Conservation (phyloP, 148 eudicot genomes). For the Persicaria maculosa region DNA sequence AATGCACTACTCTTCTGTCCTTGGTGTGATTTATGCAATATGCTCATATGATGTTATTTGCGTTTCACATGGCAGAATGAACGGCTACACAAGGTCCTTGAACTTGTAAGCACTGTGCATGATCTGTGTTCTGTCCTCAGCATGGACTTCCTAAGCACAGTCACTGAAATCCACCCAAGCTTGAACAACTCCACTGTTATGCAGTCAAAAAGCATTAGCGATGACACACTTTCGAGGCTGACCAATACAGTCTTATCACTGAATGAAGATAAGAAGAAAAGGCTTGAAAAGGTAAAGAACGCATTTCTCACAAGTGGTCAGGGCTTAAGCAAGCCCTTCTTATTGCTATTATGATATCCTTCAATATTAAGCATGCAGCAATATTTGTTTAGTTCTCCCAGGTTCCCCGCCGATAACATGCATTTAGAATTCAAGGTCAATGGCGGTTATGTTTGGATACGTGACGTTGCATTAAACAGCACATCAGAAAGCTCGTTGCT, state of each 20-base stretch:
- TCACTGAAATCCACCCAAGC: conserved; percentile 95
- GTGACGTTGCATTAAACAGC: conserved; percentile 1
- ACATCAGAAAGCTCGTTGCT: not conserved
- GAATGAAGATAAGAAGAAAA: conserved; percentile 61
- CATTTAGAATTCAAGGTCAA: no score
- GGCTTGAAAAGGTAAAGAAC: conserved; percentile 16
- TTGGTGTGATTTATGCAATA: no score
- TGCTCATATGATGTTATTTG: conserved; percentile 17
- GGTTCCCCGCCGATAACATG: not conserved
- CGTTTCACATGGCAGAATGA: conserved; percentile 48
- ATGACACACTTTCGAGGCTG: conserved; percentile 69
- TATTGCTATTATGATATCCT: not conserved
- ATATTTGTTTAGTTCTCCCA: conserved; percentile 7
- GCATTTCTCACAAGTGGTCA: conserved; percentile 41
- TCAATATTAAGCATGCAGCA: not conserved
- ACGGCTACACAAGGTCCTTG: conserved; percentile 89
- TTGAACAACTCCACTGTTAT: conserved; percentile 66
- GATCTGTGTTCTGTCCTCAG: conserved; percentile 94
- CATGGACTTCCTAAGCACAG: conserved; percentile 79
- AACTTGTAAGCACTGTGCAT: conserved; percentile 85
- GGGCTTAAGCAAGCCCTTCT: not conserved
- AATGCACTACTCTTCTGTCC: not conserved
- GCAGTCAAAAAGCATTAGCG: conserved; percentile 88
- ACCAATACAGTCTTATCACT: conserved; percentile 76
- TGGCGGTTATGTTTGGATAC: not conserved